Base-by-base conservation (phyloP, 176 grass and related monocot genomes). In the Oryza brachyantha region DNA sequence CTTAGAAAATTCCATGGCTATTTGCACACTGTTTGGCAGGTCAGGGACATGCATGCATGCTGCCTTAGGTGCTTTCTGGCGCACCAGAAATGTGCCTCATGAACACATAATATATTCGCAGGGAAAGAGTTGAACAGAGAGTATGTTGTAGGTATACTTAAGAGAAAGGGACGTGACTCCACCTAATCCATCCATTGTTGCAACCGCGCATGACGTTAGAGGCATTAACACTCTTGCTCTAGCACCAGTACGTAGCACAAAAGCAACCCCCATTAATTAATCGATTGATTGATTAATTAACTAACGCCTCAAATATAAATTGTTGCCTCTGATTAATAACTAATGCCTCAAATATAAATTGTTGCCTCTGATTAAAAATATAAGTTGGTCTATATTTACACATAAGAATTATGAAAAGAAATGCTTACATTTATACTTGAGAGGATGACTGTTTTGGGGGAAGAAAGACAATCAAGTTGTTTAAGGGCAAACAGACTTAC, bases 161-260 rank as follows among this genome's bases (percentile, higher is more conserved):
- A 43, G 5, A 34, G 59, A 73, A 55, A 74, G 70, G 8, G 70
- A 57, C 70, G 16, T 32, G 41, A 82, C 13, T 73, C 29, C 59
- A 66, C 60, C 70, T 14, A 66, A 74, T 82, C 60, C 70, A 65
- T 82, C 42, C 70, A 66, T 40, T 7, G 66, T 82, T 65, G 70
- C 59, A 42, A 26, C 42, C 43, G 9, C 65, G 69, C 80, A 57
- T 74, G 43, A 74, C 43, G 43, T 12, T 13, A 14, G 66, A 78
- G 39, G 10, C 41, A 24, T n/a, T 57, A 57, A 24, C 52, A 55
- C 19, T 22, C 50, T 45, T 14, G 46, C n/a, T 57, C 52, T 57
- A 57, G 52, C 46, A 16, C 13, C 7, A 55, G 50, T 22, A 55
- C 17, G 50, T 22, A 60, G 50, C 37, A 74, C n/a, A 76, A 83